Percentiles rank a stretch among this genome's conserved stretches.
phyloP scores from a whole-genome alignment of 2,329 filamentous ascomycete genomes.

The Diaporthe citriasiana region DNA sequence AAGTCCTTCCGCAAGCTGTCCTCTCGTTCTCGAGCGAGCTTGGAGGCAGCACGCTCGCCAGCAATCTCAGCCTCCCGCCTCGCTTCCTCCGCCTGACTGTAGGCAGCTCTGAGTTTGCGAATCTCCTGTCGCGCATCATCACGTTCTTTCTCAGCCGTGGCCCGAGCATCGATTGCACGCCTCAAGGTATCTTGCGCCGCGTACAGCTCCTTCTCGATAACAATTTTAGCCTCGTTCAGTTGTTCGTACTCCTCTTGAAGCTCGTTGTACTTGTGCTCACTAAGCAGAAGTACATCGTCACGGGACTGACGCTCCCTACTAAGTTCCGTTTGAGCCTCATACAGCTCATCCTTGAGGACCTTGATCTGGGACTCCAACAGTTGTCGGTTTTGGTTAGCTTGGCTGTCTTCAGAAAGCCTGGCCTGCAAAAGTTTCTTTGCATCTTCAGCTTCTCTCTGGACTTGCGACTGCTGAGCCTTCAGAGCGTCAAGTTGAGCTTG shows the following conservation, averaged over 20 bases:
- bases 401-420: slow-evolving; percentile 89
- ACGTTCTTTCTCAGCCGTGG: slow-evolving; percentile 85
- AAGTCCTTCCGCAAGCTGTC: slow-evolving; percentile 83
- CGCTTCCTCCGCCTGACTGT: slow-evolving; percentile 87
- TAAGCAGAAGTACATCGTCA: slow-evolving; percentile 91
- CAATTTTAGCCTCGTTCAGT: slow-evolving; percentile 95
- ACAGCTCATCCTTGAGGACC: slow-evolving; percentile 88
- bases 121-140: slow-evolving; percentile 92
- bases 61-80: slow-evolving; percentile 85
- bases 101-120: slow-evolving; percentile 84
- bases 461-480: slow-evolving; percentile 84
- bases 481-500: slow-evolving; percentile 91
- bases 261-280: slow-evolving; percentile 87
- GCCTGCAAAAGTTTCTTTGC: slow-evolving; percentile 89
- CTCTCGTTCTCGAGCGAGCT: slow-evolving; percentile 84
- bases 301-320: slow-evolving; percentile 93
- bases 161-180: slow-evolving; percentile 84
- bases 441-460: slow-evolving; percentile 90
- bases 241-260: slow-evolving; percentile 88
- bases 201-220: slow-evolving; percentile 97
- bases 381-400: slow-evolving; percentile 84
- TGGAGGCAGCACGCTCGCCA: slow-evolving; percentile 84
- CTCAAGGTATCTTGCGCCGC: slow-evolving; percentile 93
- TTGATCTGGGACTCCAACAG: slow-evolving; percentile 89
- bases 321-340: slow-evolving; percentile 87